A percentile compares a stretch with the other conserved stretches of the same genome.
phyloP scores from a whole-genome alignment of 2,329 filamentous ascomycete genomes.

The Calonectria pauciramosa region DNA sequence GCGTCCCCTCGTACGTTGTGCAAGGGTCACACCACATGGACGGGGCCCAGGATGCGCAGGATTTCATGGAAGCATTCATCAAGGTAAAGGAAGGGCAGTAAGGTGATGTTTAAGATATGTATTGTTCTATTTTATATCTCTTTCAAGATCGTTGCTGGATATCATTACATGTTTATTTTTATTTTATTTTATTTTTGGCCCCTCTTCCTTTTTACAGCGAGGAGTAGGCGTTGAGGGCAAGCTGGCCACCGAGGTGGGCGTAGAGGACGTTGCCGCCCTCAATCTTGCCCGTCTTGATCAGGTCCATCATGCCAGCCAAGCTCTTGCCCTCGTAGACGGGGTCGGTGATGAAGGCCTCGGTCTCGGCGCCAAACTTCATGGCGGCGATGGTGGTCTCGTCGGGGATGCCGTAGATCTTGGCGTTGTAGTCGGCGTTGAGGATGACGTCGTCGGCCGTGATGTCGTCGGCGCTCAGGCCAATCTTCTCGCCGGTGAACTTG shows the following conservation, averaged over 20 bases:
- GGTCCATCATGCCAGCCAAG: constrained; percentile 78
- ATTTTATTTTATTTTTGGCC: background rate
- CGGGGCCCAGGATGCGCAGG: constrained; percentile 27
- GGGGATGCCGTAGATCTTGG: constrained; percentile 76
- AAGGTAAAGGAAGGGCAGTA: constrained; percentile 27
- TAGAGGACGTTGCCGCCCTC: constrained; percentile 76
- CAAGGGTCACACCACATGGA: constrained; percentile 30
- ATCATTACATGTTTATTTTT: background rate
- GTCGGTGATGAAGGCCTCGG: constrained; percentile 81
- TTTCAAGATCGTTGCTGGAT: background rate
- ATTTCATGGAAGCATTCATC: constrained; percentile 38
- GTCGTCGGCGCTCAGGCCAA: constrained; percentile 71
- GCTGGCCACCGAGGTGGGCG: constrained; percentile 78
- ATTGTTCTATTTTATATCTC: background rate
- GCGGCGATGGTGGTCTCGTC: constrained; percentile 75
- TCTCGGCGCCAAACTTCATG: constrained; percentile 76
- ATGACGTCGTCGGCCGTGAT: constrained; percentile 74
- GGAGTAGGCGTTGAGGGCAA: constrained; percentile 78
- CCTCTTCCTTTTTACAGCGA: constrained; percentile 20
- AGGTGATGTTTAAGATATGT: background rate
- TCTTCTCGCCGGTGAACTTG: constrained; percentile 71
- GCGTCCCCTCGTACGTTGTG: constrained; percentile 36
- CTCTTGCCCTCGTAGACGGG: constrained; percentile 85
- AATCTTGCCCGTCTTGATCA: constrained; percentile 75
- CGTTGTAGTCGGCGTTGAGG: constrained; percentile 74